Conservation (phyloP, 441 rosid genomes). For the Euphorbia schlechtendalii region DNA sequence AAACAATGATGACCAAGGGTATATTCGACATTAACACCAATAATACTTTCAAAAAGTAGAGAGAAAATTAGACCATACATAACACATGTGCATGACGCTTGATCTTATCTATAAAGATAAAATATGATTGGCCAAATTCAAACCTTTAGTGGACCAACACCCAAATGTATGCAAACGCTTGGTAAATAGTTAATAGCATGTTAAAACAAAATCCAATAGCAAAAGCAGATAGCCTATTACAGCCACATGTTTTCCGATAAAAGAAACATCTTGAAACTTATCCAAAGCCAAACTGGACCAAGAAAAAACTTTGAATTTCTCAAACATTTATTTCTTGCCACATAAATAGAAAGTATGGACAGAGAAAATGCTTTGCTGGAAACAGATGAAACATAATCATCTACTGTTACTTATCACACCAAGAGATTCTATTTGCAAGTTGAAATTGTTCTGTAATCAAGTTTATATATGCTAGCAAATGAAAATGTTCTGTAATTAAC, state of each 20-base stretch:
- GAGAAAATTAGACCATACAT: background rate
- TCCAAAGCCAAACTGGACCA: conserved; percentile 30
- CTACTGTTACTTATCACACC: conserved; percentile 10
- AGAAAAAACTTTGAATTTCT: conserved; percentile 17
- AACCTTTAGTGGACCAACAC: background rate
- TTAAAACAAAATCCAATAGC: conserved; percentile 26
- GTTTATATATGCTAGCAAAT: too few relatives aligned
- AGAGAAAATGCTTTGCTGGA: background rate
- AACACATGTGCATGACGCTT: too few relatives aligned
- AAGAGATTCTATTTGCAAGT: background rate
- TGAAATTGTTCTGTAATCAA: too few relatives aligned
- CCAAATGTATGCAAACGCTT: too few relatives aligned
- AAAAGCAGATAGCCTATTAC: conserved; percentile 16
- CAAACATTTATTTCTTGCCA: conserved; percentile 33
- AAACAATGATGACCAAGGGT: too few relatives aligned
- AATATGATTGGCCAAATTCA: conserved; percentile 8
- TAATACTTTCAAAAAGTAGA: too few relatives aligned
- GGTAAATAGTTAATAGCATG: conserved; percentile 13
- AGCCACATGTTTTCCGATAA: conserved; percentile 30
- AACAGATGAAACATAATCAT: conserved; percentile 18
- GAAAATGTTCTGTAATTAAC: too few relatives aligned
- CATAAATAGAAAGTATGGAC: conserved; percentile 21
- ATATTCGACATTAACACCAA: too few relatives aligned
- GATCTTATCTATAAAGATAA: conserved; percentile 5
- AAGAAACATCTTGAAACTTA: conserved; percentile 29